phyloP scores from a whole-genome alignment of 2,329 filamentous ascomycete genomes.

The Penicillium verrucosum region DNA sequence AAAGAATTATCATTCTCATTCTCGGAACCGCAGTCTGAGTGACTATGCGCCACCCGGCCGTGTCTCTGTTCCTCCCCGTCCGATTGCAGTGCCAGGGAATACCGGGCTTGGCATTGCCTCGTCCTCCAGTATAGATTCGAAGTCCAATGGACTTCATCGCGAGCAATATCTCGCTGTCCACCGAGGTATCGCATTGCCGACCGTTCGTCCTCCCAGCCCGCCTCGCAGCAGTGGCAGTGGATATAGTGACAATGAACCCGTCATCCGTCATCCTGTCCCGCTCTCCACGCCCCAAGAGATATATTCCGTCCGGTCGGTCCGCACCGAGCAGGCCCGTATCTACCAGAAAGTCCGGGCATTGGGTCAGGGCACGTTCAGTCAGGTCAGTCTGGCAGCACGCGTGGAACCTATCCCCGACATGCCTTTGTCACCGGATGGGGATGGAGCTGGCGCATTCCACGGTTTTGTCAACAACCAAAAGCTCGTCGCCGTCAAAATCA shows the following conservation, averaged over 20 bases:
- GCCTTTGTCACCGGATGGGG: slow-evolving; percentile 13
- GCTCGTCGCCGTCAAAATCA: slow-evolving; percentile 90
- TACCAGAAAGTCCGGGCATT: slow-evolving; percentile 79
- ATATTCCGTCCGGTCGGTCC: slow-evolving; percentile 66
- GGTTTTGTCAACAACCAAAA: slow-evolving; percentile 61
- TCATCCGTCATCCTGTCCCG: slow-evolving; percentile 21
- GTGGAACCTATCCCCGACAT: slow-evolving; percentile 55
- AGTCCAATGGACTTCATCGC: slow-evolving; percentile 56
- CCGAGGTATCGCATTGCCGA: slow-evolving; percentile 63
- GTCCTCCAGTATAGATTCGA: slow-evolving; percentile 44
- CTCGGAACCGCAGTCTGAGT: slow-evolving; percentile 78
- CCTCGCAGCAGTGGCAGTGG: slow-evolving; percentile 68
- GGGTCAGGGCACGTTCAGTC: slow-evolving; percentile 93
- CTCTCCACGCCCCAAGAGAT: slow-evolving; percentile 50
- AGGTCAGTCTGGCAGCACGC: slow-evolving; percentile 85
- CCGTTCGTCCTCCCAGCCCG: slow-evolving; percentile 70
- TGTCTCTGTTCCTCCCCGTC: slow-evolving; percentile 63
- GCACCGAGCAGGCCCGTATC: slow-evolving; percentile 65
- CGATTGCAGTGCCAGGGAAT: slow-evolving; percentile 68
- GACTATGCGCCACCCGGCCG: slow-evolving; percentile 74
- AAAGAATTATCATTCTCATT: slow-evolving; percentile 62
- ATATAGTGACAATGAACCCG: slow-evolving; percentile 45
- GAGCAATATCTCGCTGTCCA: slow-evolving; percentile 78
- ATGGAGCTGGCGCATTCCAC: slow-evolving; percentile 13
- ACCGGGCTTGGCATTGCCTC: slow-evolving; percentile 48